Evolutionary conservation across 495 filamentous ascomycete genomes (phyloP).

Genomic region (Neurospora hispaniola): DNA sequence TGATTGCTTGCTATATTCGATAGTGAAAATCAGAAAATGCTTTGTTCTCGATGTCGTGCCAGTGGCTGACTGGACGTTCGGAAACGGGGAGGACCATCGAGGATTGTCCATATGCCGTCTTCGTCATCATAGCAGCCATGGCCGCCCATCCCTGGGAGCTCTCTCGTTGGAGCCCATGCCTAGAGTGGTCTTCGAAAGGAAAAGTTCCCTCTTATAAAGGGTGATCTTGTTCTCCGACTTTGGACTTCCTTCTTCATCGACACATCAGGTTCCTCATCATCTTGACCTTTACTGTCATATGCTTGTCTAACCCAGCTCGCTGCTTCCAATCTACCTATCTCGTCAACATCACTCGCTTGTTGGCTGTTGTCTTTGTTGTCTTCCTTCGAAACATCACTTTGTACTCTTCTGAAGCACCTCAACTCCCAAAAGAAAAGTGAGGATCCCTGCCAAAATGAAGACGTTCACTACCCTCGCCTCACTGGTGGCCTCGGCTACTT

Average conservation of each 20-base stretch:
- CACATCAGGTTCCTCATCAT: background rate
- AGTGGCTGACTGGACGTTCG: background rate
- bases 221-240: background rate
- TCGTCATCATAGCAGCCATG: background rate
- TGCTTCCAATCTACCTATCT: background rate
- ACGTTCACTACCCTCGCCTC: conserved; percentile 13
- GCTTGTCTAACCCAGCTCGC: background rate
- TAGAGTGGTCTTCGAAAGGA: background rate
- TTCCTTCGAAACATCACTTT: background rate
- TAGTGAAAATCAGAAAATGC: background rate
- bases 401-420: background rate
- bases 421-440: background rate
- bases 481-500: conserved; percentile 15
- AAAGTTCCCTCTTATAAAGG: background rate
- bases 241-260: background rate
- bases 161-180: background rate
- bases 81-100: background rate
- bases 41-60: background rate
- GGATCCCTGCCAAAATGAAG: conserved; percentile 16
- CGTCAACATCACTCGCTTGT: background rate
- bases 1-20: background rate
- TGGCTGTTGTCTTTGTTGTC: background rate
- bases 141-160: background rate
- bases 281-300: background rate
- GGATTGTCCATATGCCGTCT: background rate